Base-by-base conservation (phyloP, 2,329 filamentous ascomycete genomes). In the Aspergillus hiratsukae region DNA sequence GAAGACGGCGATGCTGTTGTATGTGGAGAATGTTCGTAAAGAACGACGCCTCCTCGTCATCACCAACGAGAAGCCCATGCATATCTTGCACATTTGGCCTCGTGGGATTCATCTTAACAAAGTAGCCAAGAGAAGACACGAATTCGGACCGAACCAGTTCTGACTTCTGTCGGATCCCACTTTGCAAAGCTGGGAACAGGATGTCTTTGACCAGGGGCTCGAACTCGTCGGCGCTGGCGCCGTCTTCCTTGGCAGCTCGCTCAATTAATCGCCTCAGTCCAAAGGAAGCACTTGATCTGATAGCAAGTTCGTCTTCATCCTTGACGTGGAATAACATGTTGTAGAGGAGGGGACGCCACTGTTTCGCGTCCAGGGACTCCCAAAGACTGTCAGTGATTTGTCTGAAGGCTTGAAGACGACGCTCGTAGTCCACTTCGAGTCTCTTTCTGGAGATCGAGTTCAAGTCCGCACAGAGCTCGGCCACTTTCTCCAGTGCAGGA, bases 11-110 rank as follows among this genome's bases (percentile, higher is more conserved):
- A 58, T 94, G 87, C 37, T 91, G 87, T 52, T 96, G 91, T 49
- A 96, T 93, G 67, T 94, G 92, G 37, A 97, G 78, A 48, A 97
- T 86, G 65, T 97, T 96, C 72, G 84, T 89, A 78, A 97, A 99
- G 77, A 99, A 97, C 0, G 90, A 89, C 10, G 86, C 84, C 66
- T 90, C 89, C 49, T 92, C 89, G 58, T 95, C 90, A 52, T 88
- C 81, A 14, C 79, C 81, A 8, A 83, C 82, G 41, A 94, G 81
- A 10, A 99, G 81, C 4, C 81, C 80, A 57, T 83, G 78, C 76
- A 99, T 83, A 69, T 96, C 91, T 29, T 83, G 81, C 41, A 97
- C 81, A 2, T 86, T 83, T 5, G 81, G 70, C 85, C 90, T 92
- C 0, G 81, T 75, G 0, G 88, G 81, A 68, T 94, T 86, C 45